Conservation (phyloP, 345 rosid species). For the Ceriops decandra region DNA sequence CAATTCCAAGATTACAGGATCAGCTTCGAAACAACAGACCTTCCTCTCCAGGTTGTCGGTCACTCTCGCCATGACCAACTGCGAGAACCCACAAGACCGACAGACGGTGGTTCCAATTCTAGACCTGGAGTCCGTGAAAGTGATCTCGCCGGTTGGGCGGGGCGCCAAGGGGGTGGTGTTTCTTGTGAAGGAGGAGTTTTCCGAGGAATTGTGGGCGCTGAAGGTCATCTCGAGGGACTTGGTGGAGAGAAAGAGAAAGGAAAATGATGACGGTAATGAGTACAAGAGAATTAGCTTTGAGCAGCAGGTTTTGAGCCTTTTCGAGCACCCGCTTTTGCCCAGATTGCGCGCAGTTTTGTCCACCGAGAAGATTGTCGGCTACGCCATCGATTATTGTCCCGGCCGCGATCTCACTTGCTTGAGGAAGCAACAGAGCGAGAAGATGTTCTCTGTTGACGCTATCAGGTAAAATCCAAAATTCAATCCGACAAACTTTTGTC, state of each 20-base stretch:
- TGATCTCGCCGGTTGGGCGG: slow-evolving; percentile 64
- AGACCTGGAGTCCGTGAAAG: slow-evolving; percentile 39
- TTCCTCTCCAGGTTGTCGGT: not conserved
- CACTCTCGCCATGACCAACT: slow-evolving; percentile 10
- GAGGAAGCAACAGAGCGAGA: slow-evolving; percentile 64
- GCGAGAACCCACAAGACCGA: too few relatives aligned
- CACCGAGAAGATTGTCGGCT: slow-evolving; percentile 62
- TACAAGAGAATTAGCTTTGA: slow-evolving; percentile 66
- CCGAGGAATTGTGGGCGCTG: slow-evolving; percentile 49
- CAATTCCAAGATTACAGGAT: not conserved
- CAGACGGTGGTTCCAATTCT: slow-evolving; percentile 27
- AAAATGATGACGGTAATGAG: slow-evolving; percentile 20
- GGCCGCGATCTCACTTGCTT: slow-evolving; percentile 59
- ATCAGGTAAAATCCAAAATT: slow-evolving; percentile 45
- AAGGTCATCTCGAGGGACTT: slow-evolving; percentile 64
- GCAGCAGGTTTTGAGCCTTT: slow-evolving; percentile 47
- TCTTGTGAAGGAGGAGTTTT: slow-evolving; percentile 35
- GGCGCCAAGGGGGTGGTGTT: slow-evolving; percentile 95
- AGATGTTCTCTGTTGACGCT: slow-evolving; percentile 64
- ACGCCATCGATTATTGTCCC: slow-evolving; percentile 89
- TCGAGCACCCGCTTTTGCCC: slow-evolving; percentile 76
- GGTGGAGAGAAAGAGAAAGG: slow-evolving; percentile 50
- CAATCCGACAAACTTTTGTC: not conserved
- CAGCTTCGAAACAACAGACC: not conserved
- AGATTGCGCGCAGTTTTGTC: slow-evolving; percentile 60